These are phyloP conservation scores for Russula emetica DNA, from an alignment of 768 basidiomycete species.

Conservation along the genomic window DNA sequence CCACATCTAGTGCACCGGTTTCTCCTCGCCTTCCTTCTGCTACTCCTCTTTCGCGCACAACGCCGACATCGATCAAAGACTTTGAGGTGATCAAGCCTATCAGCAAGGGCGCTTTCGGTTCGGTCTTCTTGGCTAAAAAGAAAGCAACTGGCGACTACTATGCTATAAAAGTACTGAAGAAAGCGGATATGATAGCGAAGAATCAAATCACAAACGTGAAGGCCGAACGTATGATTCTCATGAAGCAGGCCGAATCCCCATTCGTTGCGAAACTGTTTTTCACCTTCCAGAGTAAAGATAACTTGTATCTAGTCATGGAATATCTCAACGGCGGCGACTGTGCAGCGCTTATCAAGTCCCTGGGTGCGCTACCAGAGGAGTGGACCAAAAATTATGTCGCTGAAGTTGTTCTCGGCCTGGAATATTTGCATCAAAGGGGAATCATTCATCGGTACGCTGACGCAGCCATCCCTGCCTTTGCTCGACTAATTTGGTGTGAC, in stretches of 20 bases:
- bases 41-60: constrained; percentile 71
- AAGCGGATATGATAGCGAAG: constrained; percentile 99
- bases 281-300: constrained; percentile 99
- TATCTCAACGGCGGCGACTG: constrained; percentile 98
- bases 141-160: constrained; percentile 97
- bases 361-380: constrained; percentile 92
- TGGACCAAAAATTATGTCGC: constrained; percentile 97
- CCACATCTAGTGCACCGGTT: constrained; percentile 52
- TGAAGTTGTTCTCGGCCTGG: constrained; percentile 90
- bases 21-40: constrained; percentile 84
- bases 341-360: constrained; percentile 90
- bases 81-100: constrained; percentile 99
- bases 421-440: constrained; percentile 92
- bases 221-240: constrained; percentile 98
- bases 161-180: constrained; percentile 99
- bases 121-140: constrained; percentile 98
- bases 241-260: constrained; percentile 98
- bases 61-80: constrained; percentile 93
- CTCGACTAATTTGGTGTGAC: constrained; percentile 17
- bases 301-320: constrained; percentile 98
- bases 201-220: constrained; percentile 99
- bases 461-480: not conserved
- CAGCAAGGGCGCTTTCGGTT: constrained; percentile 97
- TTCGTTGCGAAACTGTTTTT: constrained; percentile 98
- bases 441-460: constrained; percentile 87